phyloP scores from a whole-genome alignment of 2,329 filamentous ascomycete species.

The Fusarium sp. region DNA sequence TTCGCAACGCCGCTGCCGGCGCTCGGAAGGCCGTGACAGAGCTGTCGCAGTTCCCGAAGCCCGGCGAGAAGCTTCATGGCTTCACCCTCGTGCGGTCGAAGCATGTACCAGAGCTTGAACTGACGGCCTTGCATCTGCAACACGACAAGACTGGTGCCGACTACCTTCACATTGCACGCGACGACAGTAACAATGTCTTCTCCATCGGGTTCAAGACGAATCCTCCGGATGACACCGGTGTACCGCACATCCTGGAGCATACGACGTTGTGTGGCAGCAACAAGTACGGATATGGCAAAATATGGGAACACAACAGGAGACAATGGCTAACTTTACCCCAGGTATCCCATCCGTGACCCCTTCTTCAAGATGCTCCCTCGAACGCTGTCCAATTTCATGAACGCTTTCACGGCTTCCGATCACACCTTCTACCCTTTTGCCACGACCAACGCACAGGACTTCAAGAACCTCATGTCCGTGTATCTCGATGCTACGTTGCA shows the following conservation, averaged over 20 bases:
- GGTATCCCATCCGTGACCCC: conserved; percentile 96
- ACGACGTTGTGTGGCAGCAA: conserved; percentile 96
- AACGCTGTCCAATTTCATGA: conserved; percentile 99
- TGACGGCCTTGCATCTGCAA: conserved; percentile 90
- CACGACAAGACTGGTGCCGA: conserved; percentile 97
- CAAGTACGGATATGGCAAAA: conserved; percentile 71
- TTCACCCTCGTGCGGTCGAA: conserved; percentile 93
- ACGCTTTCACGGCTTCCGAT: conserved; percentile 96
- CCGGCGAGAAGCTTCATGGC: conserved; percentile 90
- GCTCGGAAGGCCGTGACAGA: conserved; percentile 80
- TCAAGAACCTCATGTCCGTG: conserved; percentile 95
- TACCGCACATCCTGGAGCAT: conserved; percentile 98
- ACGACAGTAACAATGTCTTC: conserved; percentile 99
- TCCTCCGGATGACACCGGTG: conserved; percentile 93
- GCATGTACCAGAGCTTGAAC: conserved; percentile 92
- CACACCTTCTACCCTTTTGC: conserved; percentile 99
- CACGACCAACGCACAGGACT: conserved; percentile 95
- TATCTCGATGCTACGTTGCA: conserved; percentile 96
- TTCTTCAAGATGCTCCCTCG: conserved; percentile 99
- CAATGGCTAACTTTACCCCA: conserved; percentile 58
- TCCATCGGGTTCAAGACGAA: conserved; percentile 99
- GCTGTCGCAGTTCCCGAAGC: conserved; percentile 80
- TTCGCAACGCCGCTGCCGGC: conserved; percentile 67
- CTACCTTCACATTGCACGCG: conserved; percentile 93
- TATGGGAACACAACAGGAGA: background rate